Conservation (phyloP, 768 basidiomycete species). For the Hygrocybe coccinea region DNA sequence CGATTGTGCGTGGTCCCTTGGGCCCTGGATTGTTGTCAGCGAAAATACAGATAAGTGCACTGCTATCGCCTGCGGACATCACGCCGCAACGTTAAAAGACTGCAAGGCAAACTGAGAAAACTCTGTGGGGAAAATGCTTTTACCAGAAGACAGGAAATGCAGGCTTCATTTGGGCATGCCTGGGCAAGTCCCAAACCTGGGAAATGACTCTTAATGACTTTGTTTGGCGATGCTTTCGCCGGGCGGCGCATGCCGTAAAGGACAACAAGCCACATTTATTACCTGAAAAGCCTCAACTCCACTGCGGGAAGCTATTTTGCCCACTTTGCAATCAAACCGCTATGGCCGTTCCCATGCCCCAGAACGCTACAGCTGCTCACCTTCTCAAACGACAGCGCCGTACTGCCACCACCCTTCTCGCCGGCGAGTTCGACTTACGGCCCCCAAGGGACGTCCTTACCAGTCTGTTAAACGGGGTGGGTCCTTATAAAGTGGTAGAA, state of each 20-base stretch:
- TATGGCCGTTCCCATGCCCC: slow-evolving; percentile 34
- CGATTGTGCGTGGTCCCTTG: too few relatives aligned
- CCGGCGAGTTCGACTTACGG: slow-evolving; percentile 66
- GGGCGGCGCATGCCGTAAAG: slow-evolving; percentile 39
- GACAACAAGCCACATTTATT: slow-evolving; percentile 39
- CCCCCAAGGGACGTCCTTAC: slow-evolving; percentile 73
- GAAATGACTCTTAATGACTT: background rate
- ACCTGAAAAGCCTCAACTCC: too few relatives aligned
- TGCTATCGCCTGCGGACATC: too few relatives aligned
- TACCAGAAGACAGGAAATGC: too few relatives aligned
- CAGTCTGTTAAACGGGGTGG: slow-evolving; percentile 71
- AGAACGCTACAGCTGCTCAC: slow-evolving; percentile 26
- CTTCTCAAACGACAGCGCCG: slow-evolving; percentile 46
- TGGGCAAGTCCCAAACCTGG: too few relatives aligned
- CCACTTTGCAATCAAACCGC: background rate
- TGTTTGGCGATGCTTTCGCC: slow-evolving; percentile 46
- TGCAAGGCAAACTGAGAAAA: too few relatives aligned
- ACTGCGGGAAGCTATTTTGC: too few relatives aligned
- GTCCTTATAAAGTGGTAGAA: slow-evolving; percentile 59
- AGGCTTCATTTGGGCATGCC: too few relatives aligned
- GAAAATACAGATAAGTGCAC: too few relatives aligned
- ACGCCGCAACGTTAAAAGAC: too few relatives aligned
- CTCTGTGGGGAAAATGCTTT: too few relatives aligned
- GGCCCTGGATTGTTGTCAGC: too few relatives aligned
- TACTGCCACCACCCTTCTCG: slow-evolving; percentile 70